Base-by-base conservation (phyloP, 1,284 basidiomycete species). In the Schizophyllum amplum region DNA sequence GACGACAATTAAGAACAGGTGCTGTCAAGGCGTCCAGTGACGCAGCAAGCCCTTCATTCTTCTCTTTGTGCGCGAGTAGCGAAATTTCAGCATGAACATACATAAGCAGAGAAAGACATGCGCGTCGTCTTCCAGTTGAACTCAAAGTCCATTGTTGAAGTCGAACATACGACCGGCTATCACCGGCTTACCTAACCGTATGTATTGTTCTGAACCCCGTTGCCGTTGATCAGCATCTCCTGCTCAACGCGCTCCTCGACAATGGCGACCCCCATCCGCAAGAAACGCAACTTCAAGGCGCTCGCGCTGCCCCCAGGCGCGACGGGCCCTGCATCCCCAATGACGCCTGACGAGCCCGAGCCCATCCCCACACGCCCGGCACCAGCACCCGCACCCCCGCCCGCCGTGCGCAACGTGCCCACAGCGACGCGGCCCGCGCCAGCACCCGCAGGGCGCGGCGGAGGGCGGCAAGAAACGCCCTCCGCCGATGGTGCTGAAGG, bases 211-310 rank as follows among this genome's bases (percentile, higher is more conserved):
- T 42, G 33, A 42, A 42, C 33, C n/a, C 33, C 33, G 33, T 42
- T 42, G 33, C 33, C 17, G 33, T 17, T 42, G 33, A 42, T 42
- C 33, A 42, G 33, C 33, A 42, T 42, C 33, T 42, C 33, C 33
- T 42, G 17, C 33, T 13, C 33, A 17, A 42, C 33, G 17, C 33
- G 33, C 33, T 42, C 33, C 33, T 42, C 33, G 33, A 54, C 51
- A 22, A 75, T 75, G 74, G 61, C 73, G 33, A 72, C 72, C 1
- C 77, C 83, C 51, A 75, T 88, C 55, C 82, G 87, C 65, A 89
- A 88, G 68, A 91, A 91, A 70, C 80, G 88, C 57, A 90, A 91
- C 71, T 89, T 89, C 77, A 90, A 90, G 71, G 79, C 78, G 33
- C 80, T 91, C 24, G 78, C 81, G 63, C 81, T 90, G 62, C 75